Conservation (phyloP, 345 rosid species). For the Pseudoturritis turrita region DNA sequence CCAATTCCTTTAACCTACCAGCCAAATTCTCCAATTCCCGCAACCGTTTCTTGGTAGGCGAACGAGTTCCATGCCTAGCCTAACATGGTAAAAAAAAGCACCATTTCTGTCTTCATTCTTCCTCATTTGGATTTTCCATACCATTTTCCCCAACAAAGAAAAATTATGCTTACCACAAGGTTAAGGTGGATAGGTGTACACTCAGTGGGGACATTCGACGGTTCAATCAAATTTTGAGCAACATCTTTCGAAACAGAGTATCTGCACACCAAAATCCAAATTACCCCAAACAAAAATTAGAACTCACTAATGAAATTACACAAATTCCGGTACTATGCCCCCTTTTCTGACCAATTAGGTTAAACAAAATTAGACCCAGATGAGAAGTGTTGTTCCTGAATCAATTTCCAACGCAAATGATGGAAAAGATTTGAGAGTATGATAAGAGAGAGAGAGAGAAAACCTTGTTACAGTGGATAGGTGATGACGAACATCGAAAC, state of each 20-base stretch:
- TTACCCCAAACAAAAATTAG: background rate
- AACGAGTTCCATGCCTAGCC: conserved; percentile 98
- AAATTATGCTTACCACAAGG: conserved; percentile 66
- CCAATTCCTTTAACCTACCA: conserved; percentile 48
- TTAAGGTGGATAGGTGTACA: conserved; percentile 86
- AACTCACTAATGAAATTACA: background rate
- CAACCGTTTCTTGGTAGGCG: conserved; percentile 87
- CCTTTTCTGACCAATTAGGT: background rate
- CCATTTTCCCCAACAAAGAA: background rate
- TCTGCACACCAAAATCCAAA: conserved; percentile 38
- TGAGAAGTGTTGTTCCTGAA: background rate
- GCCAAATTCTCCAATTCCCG: conserved; percentile 67
- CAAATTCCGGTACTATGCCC: background rate
- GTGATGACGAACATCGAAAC: conserved; percentile 65
- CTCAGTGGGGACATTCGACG: conserved; percentile 46
- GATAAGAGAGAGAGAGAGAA: background rate
- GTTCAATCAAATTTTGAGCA: conserved; percentile 29
- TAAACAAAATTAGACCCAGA: background rate
- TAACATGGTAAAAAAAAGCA: conserved; percentile 16
- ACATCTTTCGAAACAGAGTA: conserved; percentile 60
- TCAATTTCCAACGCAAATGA: background rate
- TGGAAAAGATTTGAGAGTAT: background rate
- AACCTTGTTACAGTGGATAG: conserved; percentile 71
- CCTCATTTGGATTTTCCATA: background rate
- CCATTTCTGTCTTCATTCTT: background rate